phyloP scores from a whole-genome alignment of 768 basidiomycete genomes.

The Leccinum subgranulosum region DNA sequence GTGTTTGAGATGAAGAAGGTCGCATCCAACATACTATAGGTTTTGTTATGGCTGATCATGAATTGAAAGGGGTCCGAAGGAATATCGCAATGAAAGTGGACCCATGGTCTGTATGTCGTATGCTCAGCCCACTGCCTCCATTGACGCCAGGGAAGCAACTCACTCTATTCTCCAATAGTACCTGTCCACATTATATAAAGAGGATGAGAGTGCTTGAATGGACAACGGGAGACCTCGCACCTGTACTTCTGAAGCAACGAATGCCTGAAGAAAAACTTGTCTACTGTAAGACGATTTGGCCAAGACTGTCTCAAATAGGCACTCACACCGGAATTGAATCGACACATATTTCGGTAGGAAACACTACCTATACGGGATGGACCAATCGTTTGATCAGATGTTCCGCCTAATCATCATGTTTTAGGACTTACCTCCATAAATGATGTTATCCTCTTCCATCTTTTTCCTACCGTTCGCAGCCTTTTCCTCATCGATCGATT shows the following conservation, averaged over 20 bases:
- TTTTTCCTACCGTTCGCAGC: slow-evolving; percentile 49
- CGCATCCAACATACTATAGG: slow-evolving; percentile 40
- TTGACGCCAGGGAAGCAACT: slow-evolving; percentile 28
- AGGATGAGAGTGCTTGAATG: not conserved
- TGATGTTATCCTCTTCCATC: slow-evolving; percentile 46
- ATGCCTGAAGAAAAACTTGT: slow-evolving; percentile 50
- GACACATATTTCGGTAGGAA: slow-evolving; percentile 70
- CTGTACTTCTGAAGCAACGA: slow-evolving; percentile 29
- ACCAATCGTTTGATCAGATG: not conserved
- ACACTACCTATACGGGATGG: slow-evolving; percentile 8
- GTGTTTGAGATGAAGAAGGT: not conserved
- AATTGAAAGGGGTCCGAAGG: slow-evolving; percentile 49
- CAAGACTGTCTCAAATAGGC: not conserved
- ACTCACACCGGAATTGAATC: slow-evolving; percentile 68
- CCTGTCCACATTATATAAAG: slow-evolving; percentile 2
- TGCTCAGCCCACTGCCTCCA: slow-evolving; percentile 26
- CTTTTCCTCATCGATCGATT: slow-evolving; percentile 67
- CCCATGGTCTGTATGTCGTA: slow-evolving; percentile 37
- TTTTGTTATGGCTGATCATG: slow-evolving; percentile 53
- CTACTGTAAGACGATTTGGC: not conserved
- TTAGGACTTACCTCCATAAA: slow-evolving; percentile 44
- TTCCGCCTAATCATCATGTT: not conserved
- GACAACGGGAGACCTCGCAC: slow-evolving; percentile 7
- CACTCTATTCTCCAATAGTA: slow-evolving; percentile 32
- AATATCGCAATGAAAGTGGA: slow-evolving; percentile 54